Percentiles rank a stretch among this genome's conserved stretches.
These are phyloP conservation scores for Penicillium brevicompactum DNA, from an alignment of 2,329 filamentous ascomycete species.

Conservation along the genomic window DNA sequence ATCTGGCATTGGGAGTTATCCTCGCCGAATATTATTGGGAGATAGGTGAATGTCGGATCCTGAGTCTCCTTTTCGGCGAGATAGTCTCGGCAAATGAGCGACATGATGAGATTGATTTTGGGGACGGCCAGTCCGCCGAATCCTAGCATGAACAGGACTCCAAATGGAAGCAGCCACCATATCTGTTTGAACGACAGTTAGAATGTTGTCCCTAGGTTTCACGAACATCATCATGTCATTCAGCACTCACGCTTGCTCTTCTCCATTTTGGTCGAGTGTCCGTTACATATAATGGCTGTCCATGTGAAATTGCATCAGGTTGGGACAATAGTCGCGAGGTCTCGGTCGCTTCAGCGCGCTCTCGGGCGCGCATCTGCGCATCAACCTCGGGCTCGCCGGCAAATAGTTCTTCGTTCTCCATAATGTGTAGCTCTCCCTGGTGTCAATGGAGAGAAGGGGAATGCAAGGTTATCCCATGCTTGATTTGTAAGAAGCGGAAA, in stretches of 20 bases:
- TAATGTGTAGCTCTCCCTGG: slow-evolving; percentile 13
- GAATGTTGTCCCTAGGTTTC: slow-evolving; percentile 3
- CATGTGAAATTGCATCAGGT: neutral
- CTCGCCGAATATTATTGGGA: slow-evolving; percentile 66
- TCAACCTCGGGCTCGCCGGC: slow-evolving; percentile 37
- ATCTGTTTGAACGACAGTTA: slow-evolving; percentile 53
- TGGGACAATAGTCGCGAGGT: neutral
- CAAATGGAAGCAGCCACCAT: slow-evolving; percentile 80
- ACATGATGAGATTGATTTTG: slow-evolving; percentile 81
- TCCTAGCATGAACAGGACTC: slow-evolving; percentile 78
- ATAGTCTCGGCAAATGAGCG: slow-evolving; percentile 81
- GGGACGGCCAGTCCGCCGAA: slow-evolving; percentile 86
- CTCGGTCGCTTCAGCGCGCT: slow-evolving; percentile 2
- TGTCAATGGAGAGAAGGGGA: neutral
- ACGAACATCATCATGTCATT: neutral
- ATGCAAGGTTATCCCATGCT: neutral
- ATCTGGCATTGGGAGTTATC: slow-evolving; percentile 80
- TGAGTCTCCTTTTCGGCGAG: slow-evolving; percentile 66
- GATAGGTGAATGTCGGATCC: slow-evolving; percentile 62
- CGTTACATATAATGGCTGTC: neutral
- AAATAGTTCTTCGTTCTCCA: slow-evolving; percentile 39
- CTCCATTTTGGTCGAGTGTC: slow-evolving; percentile 48
- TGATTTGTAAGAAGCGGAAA: slow-evolving; percentile 8
- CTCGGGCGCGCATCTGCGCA: slow-evolving; percentile 23
- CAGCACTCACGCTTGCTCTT: slow-evolving; percentile 50